phyloP scores from a whole-genome alignment of 139 green algal species.

The Yamagishiella unicocca region DNA sequence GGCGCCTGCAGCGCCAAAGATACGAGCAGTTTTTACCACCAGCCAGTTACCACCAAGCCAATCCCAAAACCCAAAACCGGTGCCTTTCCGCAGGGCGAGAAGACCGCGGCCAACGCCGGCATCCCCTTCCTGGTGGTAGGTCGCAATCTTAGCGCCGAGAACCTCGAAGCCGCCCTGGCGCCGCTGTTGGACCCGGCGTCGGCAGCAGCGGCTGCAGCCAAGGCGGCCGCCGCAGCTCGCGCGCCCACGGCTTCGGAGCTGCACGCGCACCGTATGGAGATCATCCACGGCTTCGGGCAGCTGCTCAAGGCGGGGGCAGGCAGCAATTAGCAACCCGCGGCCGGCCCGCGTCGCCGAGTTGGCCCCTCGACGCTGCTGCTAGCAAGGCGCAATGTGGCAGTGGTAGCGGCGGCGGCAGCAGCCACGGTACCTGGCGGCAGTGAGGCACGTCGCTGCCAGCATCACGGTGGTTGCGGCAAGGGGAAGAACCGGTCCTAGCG shows the following conservation, averaged over 20 bases:
- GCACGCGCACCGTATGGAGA: not conserved
- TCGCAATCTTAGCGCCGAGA: conserved; percentile 38
- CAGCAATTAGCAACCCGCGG: too few relatives aligned
- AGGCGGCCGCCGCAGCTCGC: not conserved
- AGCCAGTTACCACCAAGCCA: not conserved
- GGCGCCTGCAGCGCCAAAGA: not conserved
- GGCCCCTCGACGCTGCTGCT: too few relatives aligned
- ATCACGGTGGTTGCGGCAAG: too few relatives aligned
- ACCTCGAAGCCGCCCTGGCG: conserved; percentile 27
- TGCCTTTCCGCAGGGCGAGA: conserved; percentile 32
- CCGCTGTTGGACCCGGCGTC: conserved; percentile 28
- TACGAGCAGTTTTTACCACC: not conserved
- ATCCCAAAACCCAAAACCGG: not conserved
- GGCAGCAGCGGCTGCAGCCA: not conserved
- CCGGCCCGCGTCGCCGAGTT: too few relatives aligned
- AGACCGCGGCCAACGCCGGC: conserved; percentile 40
- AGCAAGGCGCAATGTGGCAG: too few relatives aligned
- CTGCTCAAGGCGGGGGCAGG: not conserved
- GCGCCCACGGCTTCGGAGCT: conserved; percentile 5
- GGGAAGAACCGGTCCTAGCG: too few relatives aligned
- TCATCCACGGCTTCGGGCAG: conserved; percentile 2
- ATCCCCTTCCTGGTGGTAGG: conserved; percentile 46
- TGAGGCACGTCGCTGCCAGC: too few relatives aligned
- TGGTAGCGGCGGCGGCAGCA: too few relatives aligned
- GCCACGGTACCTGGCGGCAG: too few relatives aligned